Evolutionary conservation across 2,329 filamentous ascomycete species (phyloP).

Genomic region (Xylariaceae sp.): DNA sequence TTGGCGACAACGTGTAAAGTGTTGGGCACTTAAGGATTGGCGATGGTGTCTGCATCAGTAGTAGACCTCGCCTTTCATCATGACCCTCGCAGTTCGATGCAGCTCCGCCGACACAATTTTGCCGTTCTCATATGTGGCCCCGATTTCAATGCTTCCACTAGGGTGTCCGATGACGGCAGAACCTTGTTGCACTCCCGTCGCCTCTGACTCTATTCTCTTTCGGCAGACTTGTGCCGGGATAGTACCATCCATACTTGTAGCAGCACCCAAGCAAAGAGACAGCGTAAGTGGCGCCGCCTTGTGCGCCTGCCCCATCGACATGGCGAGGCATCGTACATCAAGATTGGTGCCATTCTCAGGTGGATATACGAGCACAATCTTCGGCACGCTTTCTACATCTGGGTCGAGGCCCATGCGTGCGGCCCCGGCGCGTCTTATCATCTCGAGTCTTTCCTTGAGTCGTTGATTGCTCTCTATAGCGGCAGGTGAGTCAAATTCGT

Average conservation of each 20-base stretch:
- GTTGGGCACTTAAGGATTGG: no score
- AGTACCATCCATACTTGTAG: conserved; percentile 31
- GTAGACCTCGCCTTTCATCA: conserved; percentile 50
- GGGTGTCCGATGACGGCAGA: conserved; percentile 44
- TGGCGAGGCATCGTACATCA: conserved; percentile 45
- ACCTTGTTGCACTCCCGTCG: not conserved
- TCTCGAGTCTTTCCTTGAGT: conserved; percentile 35
- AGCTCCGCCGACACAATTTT: conserved; percentile 44
- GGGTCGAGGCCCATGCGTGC: conserved; percentile 40
- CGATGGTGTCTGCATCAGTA: conserved; percentile 29
- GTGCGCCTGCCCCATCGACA: conserved; percentile 46
- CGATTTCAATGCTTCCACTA: conserved; percentile 46
- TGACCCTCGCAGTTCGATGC: conserved; percentile 44
- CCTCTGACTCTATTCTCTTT: not conserved
- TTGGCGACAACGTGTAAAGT: no score
- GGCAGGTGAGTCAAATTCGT: conserved; percentile 25
- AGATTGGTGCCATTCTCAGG: conserved; percentile 20
- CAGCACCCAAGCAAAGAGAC: conserved; percentile 40
- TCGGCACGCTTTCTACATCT: conserved; percentile 39
- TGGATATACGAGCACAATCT: conserved; percentile 43
- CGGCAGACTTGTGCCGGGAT: conserved; percentile 10
- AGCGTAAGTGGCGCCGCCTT: conserved; percentile 43
- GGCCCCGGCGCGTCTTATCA: conserved; percentile 37
- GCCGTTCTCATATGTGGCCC: conserved; percentile 39
- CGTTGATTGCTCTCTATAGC: conserved; percentile 31